Conservation (phyloP, 2,329 filamentous ascomycete genomes). For the Aspergillus tamarii region DNA sequence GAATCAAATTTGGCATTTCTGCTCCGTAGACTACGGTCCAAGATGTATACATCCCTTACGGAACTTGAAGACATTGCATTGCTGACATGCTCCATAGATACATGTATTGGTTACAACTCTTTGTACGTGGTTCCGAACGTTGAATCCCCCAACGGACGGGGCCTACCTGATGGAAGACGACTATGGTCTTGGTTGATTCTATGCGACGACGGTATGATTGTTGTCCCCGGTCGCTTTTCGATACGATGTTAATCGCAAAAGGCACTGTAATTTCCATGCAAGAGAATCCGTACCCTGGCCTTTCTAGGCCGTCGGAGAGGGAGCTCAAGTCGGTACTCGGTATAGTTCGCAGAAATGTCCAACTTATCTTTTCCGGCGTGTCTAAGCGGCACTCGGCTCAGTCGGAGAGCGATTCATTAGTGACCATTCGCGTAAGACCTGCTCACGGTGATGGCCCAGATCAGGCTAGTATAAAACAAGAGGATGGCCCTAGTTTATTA, state of each 20-base stretch:
- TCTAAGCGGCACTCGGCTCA: constrained; percentile 55
- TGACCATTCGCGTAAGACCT: constrained; percentile 51
- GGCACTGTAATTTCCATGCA: constrained; percentile 72
- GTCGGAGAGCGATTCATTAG: constrained; percentile 54
- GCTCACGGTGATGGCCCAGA: constrained; percentile 34
- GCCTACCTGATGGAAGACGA: constrained; percentile 54
- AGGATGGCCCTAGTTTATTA: constrained; percentile 63
- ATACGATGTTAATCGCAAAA: constrained; percentile 29
- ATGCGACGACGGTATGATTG: constrained; percentile 61
- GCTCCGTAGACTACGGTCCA: constrained; percentile 69
- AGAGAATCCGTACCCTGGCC: constrained; percentile 60
- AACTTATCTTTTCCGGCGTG: constrained; percentile 64
- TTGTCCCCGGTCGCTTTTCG: neutral
- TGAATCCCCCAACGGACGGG: constrained; percentile 35
- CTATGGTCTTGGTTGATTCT: constrained; percentile 74
- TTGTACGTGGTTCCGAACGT: constrained; percentile 52
- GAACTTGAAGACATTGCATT: constrained; percentile 8
- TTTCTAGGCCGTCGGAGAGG: constrained; percentile 36
- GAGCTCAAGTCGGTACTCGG: constrained; percentile 35
- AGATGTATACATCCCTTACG: constrained; percentile 54
- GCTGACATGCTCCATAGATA: constrained; percentile 49
- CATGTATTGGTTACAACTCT: constrained; percentile 73
- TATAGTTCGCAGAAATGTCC: constrained; percentile 58
- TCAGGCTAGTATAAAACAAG: constrained; percentile 41
- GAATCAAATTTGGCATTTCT: constrained; percentile 75